These are phyloP conservation scores for Pichia sporocuriosa DNA, from an alignment of 805 yeast species.

Conservation along the genomic window DNA sequence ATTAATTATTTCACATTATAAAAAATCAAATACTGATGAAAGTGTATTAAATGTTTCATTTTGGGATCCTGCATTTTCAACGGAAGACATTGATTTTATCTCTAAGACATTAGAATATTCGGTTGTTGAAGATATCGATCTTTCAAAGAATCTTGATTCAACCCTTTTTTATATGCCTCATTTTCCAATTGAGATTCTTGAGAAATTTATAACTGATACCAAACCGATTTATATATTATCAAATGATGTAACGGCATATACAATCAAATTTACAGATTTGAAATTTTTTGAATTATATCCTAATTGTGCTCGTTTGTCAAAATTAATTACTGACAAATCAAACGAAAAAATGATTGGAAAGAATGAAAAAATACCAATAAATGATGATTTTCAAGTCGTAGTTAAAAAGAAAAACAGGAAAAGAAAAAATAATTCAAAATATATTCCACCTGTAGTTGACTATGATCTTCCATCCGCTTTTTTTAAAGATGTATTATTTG, in stretches of 20 bases:
- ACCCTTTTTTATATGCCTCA: conserved; percentile 30
- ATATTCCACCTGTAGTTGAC: conserved; percentile 10
- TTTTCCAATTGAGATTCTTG: conserved; percentile 27
- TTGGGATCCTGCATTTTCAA: conserved; percentile 29
- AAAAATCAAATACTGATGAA: conserved; percentile 1
- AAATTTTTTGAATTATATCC: conserved; percentile 27
- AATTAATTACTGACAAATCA: conserved; percentile 4
- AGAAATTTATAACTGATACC: conserved; percentile 15
- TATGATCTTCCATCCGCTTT: conserved; percentile 15
- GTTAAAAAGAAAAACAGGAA: conserved; percentile 11
- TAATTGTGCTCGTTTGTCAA: conserved; percentile 21
- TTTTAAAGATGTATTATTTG: conserved; percentile 9
- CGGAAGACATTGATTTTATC: conserved; percentile 19
- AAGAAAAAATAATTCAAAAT: conserved; percentile 7
- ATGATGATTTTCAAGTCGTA: conserved; percentile 18
- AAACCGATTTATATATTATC: conserved; percentile 25
- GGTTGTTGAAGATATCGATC: conserved; percentile 14
- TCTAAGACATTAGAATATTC: conserved; percentile 8
- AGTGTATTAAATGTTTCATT: conserved; percentile 14
- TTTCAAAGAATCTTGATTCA: neutral
- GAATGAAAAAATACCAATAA: neutral
- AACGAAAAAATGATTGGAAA: neutral
- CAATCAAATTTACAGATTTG: conserved; percentile 20
- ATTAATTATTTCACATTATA: conserved; percentile 13
- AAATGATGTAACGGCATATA: conserved; percentile 28